Base-by-base conservation (phyloP, 331 rosid species). In the Pyracantha coccinea region DNA sequence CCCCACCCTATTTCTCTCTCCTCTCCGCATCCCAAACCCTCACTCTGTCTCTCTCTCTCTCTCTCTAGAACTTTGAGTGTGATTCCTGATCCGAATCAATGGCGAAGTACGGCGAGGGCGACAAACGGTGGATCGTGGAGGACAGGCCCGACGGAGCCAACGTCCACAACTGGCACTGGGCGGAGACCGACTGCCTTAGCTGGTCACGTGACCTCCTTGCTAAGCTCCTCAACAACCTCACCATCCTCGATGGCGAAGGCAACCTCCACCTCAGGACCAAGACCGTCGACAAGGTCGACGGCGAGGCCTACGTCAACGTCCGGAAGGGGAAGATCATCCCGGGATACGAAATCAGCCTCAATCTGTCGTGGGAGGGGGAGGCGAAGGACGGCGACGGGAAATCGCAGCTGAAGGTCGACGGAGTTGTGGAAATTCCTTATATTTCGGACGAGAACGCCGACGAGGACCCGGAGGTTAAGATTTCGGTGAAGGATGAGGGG, bases 151-250 rank as follows among this genome's bases (percentile, higher is more conserved):
- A 95, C 79, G 99, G 99, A 9, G 86, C 99, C 21, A 95, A 95
- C 79, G 97, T 95, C 50, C 97, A 95, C 81, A 95, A 95, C 86
- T 95, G 99, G 99, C 99, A 95, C 87, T 95, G 99, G 99, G 53
- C 97, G 0, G 99, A 95, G 83, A 95, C 97, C 8, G 85, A 95
- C 38, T 95, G 99, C 74, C 85, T 95, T 5, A 92, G 87, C 61
- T 95, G 99, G 99, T 87, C 97, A 5, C 89, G 87, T 15, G 77
- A 80, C 76, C 79, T 89, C 64, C 84, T 95, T 76, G 45, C 85
- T 68, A 82, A 83, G 52, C 99, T 89, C 16, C 97, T 95, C 66
- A 73, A 89, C 23, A 24, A 86, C 31, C 93, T 91, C 75, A 29
- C 80, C 3, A 41, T 95, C 50, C 91, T 95, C 17, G 75, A 83